Conservation (phyloP, 768 basidiomycete genomes). For the Mrakia frigida region DNA sequence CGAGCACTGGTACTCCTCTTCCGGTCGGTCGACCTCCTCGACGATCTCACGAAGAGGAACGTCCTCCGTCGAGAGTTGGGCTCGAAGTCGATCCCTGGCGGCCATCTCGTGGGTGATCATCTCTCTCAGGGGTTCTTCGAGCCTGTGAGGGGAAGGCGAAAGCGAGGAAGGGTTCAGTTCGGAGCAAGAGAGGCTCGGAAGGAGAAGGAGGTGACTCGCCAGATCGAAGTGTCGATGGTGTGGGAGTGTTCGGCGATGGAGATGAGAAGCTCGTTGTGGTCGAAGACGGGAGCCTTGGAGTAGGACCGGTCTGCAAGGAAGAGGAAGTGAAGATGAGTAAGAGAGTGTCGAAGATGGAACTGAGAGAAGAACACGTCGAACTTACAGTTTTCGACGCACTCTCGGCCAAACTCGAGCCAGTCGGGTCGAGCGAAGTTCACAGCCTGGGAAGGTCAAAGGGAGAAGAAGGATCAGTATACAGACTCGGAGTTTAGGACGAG, state of each 20-base stretch:
- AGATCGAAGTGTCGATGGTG: slow-evolving; percentile 84
- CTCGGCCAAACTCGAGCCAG: slow-evolving; percentile 81
- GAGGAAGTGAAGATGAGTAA: neutral
- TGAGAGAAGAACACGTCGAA: neutral
- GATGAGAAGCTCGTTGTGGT: slow-evolving; percentile 91
- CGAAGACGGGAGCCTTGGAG: slow-evolving; percentile 91
- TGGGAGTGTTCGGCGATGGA: slow-evolving; percentile 96
- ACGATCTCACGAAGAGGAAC: slow-evolving; percentile 54
- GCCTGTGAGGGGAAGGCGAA: slow-evolving; percentile 52
- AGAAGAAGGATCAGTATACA: neutral
- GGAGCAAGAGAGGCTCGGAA: neutral
- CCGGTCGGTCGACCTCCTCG: slow-evolving; percentile 72
- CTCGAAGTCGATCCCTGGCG: slow-evolving; percentile 60
- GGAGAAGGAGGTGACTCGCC: slow-evolving; percentile 53
- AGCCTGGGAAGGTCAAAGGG: slow-evolving; percentile 47
- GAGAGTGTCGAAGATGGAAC: neutral
- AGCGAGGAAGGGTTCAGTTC: neutral
- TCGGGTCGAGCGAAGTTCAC: slow-evolving; percentile 97
- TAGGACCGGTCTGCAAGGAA: slow-evolving; percentile 66
- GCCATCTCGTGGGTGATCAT: slow-evolving; percentile 81
- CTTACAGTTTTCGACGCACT: slow-evolving; percentile 65
- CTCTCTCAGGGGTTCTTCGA: slow-evolving; percentile 72
- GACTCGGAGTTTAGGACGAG: no score
- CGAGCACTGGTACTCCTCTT: slow-evolving; percentile 92
- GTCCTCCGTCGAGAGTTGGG: slow-evolving; percentile 30